Evolutionary conservation across 1,284 basidiomycete species (phyloP).

Genomic region (Ceratobasidium sp.): DNA sequence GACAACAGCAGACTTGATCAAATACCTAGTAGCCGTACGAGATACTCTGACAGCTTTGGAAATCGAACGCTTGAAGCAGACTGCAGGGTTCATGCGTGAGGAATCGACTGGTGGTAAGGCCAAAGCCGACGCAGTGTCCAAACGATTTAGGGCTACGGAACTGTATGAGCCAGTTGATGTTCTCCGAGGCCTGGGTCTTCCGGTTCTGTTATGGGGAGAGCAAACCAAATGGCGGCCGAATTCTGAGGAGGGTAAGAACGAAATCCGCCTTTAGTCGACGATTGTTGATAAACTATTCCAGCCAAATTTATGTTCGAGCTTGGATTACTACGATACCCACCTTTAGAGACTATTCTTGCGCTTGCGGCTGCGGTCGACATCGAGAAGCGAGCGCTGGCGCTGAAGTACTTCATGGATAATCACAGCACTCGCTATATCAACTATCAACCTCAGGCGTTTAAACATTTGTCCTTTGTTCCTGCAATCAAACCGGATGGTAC

Average conservation of each 20-base stretch:
- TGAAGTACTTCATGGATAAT: conserved; percentile 84
- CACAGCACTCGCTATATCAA: conserved; percentile 68
- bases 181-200: conserved; percentile 79
- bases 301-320: conserved; percentile 86
- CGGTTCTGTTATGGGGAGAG: conserved; percentile 88
- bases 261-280: conserved; percentile 12
- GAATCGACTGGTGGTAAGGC: conserved; percentile 48
- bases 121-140: conserved; percentile 52
- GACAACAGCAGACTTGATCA: conserved; percentile 80
- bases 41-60: conserved; percentile 76
- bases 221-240: conserved; percentile 78
- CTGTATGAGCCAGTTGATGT: conserved; percentile 86
- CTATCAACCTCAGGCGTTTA: conserved; percentile 67
- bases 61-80: conserved; percentile 76
- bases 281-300: conserved; percentile 51
- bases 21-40: conserved; percentile 89
- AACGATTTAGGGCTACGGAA: conserved; percentile 70
- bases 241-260: conserved; percentile 81
- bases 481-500: conserved; percentile 64
- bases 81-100: conserved; percentile 84
- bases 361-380: conserved; percentile 69
- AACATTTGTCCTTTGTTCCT: conserved; percentile 81
- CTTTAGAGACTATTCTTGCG: conserved; percentile 71
- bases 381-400: conserved; percentile 63
- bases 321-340: conserved; percentile 79